Evolutionary conservation across 371 early-diverging fungal species (phyloP), one percentile per base, ranked within the genome.

Genomic region (Blakeslea trispora): DNA sequence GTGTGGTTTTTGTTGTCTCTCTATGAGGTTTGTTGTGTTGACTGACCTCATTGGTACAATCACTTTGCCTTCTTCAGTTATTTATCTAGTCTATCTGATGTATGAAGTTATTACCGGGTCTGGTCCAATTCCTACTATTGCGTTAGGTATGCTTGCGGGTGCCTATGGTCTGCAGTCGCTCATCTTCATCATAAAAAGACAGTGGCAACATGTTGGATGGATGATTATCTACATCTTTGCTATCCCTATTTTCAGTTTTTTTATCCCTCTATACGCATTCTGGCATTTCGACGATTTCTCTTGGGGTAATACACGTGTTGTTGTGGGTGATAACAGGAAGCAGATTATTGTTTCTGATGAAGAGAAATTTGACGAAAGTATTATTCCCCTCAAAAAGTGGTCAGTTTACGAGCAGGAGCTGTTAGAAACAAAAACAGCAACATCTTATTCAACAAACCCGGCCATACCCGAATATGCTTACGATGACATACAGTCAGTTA

Each of bases 211-310:
- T 64, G 80, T 97, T n/a, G 87, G 87, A 15, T 99, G 97, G 97
- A 94, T 98, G 90, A 45, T 93, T 23, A 84, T 97, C 39, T 99
- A 97, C 64, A 74, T 99, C 13, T 34, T 93, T 14, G 91, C 95
- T 6, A 81, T 98, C 22, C 98, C 98, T 1, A 87, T 99, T 15
- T 99, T 97, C 92, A 94, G 94, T 69, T 90, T 94, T 64, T 81
- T 94, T n/a, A 85, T 99, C 41, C 99, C 99, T 0, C 67, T 91
- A 3, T 99, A 99, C 72, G 90, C 98, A 22, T 99, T 91, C 77
- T 98, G 99, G 99, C 94, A 95, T 71, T 97, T 98, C 79, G 99
- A 99, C 66, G 98, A 99, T 61, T 97, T 99, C 67, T 89, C 91
- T 0, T 99, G 98, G 99, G 99, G 99, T 3, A 90, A 95, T 64